These are phyloP conservation scores for Salisapilia sapeloensis DNA, from an alignment of 352 stramenopile species.

Conservation along the genomic window DNA sequence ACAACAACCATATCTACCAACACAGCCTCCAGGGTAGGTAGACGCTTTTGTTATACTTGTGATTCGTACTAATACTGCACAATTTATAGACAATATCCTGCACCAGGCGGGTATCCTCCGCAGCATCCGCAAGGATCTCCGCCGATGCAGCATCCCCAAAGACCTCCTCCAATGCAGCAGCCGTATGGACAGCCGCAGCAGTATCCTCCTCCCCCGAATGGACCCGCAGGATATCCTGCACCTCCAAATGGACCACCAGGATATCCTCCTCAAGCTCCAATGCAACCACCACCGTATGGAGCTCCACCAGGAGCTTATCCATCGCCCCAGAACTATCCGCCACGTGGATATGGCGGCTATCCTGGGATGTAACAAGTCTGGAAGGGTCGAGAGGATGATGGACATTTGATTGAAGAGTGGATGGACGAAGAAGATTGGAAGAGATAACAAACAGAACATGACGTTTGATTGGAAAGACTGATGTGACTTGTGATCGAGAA, in stretches of 20 bases:
- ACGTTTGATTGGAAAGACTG: too few relatives aligned
- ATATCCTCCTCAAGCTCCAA: constrained; percentile 5
- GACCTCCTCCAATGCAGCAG: constrained; percentile 9
- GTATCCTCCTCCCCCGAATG: constrained; percentile 13
- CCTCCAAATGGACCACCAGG: constrained; percentile 4
- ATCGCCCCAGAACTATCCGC: constrained; percentile 5
- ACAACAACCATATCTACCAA: constrained; percentile 5
- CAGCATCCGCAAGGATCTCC: constrained; percentile 8
- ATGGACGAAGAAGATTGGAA: too few relatives aligned
- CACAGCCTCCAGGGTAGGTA: constrained; percentile 1
- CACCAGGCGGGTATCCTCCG: constrained; percentile 6
- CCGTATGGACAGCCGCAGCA: constrained; percentile 1
- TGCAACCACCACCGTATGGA: constrained; percentile 14
- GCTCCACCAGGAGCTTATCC: constrained; percentile 10
- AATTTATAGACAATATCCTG: too few relatives aligned
- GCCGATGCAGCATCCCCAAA: constrained; percentile 7
- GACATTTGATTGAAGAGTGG: too few relatives aligned
- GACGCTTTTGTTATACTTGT: too few relatives aligned
- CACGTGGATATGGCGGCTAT: constrained; percentile 2
- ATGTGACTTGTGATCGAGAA: too few relatives aligned
- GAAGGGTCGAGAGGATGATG: too few relatives aligned
- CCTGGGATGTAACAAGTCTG: too few relatives aligned
- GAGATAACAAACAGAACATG: too few relatives aligned
- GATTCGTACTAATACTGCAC: too few relatives aligned
- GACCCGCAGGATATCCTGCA: constrained; percentile 1